These are phyloP conservation scores for Aspergillus campestris DNA, from an alignment of 495 filamentous ascomycete genomes.

Conservation along the genomic window DNA sequence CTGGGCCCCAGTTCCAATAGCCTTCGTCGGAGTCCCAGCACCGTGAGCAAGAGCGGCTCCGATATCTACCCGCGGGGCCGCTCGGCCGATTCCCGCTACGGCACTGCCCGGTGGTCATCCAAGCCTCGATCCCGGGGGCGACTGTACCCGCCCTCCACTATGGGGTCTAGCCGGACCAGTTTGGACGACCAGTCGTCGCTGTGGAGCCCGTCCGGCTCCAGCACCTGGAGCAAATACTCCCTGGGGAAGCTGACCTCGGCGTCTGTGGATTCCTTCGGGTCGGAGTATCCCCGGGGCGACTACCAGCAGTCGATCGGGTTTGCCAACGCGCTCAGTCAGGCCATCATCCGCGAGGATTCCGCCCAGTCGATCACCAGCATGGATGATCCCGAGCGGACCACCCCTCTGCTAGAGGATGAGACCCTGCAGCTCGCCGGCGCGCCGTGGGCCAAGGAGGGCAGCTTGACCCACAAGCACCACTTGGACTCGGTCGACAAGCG, in stretches of 20 bases:
- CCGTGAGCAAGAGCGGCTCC: constrained; percentile 81
- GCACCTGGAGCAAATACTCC: constrained; percentile 92
- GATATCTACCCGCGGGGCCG: constrained; percentile 66
- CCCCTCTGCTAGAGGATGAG: constrained; percentile 81
- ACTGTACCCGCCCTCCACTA: constrained; percentile 66
- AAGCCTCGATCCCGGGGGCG: constrained; percentile 81
- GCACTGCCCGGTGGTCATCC: constrained; percentile 64
- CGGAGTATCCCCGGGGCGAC: constrained; percentile 68
- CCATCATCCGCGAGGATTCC: constrained; percentile 88
- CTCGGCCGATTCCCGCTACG: constrained; percentile 55
- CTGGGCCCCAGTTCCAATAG: constrained; percentile 40
- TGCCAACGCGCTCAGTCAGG: constrained; percentile 91
- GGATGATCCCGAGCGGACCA: constrained; percentile 46
- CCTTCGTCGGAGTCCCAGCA: constrained; percentile 80
- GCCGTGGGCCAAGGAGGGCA: constrained; percentile 96
- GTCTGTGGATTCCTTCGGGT: constrained; percentile 81
- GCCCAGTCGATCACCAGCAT: constrained; percentile 43
- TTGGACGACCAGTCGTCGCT: constrained; percentile 84
- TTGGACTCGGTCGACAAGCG: constrained; percentile 82
- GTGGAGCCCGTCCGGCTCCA: constrained; percentile 83
- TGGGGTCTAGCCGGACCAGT: constrained; percentile 89
- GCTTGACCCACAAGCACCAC: constrained; percentile 93
- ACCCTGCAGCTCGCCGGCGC: constrained; percentile 81
- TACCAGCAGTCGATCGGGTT: constrained; percentile 97
- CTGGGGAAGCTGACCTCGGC: constrained; percentile 82